These are phyloP conservation scores for Rosa rugosa DNA, from an alignment of 306 rosid species.

Conservation along the genomic window DNA sequence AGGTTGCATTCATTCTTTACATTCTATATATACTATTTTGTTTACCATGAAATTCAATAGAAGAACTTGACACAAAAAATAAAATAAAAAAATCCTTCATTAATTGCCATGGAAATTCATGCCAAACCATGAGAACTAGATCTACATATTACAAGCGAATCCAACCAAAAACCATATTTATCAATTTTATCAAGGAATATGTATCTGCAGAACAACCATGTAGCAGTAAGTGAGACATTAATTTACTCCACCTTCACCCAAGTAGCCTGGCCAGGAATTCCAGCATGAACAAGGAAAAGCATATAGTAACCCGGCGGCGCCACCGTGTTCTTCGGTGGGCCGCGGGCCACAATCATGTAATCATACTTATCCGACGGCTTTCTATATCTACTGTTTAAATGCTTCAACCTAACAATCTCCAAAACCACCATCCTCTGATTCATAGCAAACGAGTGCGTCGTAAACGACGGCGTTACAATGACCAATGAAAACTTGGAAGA, in stretches of 20 bases:
- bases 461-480: conserved; percentile 62
- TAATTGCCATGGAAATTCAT: too few relatives aligned
- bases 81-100: too few relatives aligned
- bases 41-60: too few relatives aligned
- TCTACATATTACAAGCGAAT: too few relatives aligned
- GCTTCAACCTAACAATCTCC: conserved; percentile 24
- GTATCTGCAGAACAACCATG: background rate
- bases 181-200: background rate
- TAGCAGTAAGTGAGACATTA: too few relatives aligned
- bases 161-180: too few relatives aligned
- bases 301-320: conserved; percentile 76
- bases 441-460: conserved; percentile 66
- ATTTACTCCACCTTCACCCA: conserved; percentile 59
- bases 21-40: too few relatives aligned
- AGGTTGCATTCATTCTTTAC: too few relatives aligned
- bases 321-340: conserved; percentile 43
- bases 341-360: conserved; percentile 40
- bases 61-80: too few relatives aligned
- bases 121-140: too few relatives aligned
- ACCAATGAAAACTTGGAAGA: conserved; percentile 24
- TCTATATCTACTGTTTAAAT: conserved; percentile 11
- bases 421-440: conserved; percentile 73
- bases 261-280: conserved; percentile 54
- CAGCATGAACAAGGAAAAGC: conserved; percentile 63
- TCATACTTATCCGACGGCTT: background rate